Base-by-base conservation (phyloP, 345 rosid species). In the Eucalyptus viminalis region DNA sequence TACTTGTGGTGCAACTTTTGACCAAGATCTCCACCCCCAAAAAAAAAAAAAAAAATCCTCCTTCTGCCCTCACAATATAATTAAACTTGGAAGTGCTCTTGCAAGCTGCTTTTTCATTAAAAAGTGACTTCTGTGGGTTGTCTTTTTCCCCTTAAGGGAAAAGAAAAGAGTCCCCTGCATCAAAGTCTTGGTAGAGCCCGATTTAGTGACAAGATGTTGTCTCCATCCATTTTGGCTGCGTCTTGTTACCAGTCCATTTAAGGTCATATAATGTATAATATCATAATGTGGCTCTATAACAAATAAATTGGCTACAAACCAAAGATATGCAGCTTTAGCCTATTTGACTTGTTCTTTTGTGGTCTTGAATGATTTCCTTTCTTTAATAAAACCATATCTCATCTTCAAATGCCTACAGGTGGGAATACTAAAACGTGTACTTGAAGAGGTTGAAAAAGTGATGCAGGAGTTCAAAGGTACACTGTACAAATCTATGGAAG, bases 371-470 rank as follows among this genome's bases (percentile, higher is more conserved):
- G 29, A 31, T 45, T 49, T 86, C 65, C 56, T 53, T 86, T 86
- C 47, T 22, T 31, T 86, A 56, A 86, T 56, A 27, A 37, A 50
- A 50, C 47, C 62, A 31, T 50, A 56, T 86, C 49, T 53, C 45
- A 34, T 86, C 45, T 14, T 86, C 15, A 51, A n/a, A 86, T 53
- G 50, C 87, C 86, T 94, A 92, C 97, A 98, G 99, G 99, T 97
- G 86, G 97, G 94, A 92, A 94, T 98, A 92, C 94, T 98, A 87
- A 97, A 98, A 94, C 97, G 98, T 85, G 99, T 98, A 62, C 98
- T 96, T 88, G 99, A 97, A 94, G 99, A 98, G 96, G 99, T 97
- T 93, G 99, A 98, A 90, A 98, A 94, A 91, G 96, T 98, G 89
- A 95, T 98, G 98, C 97, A 95, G 85, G 99, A 98, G 94, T 97